phyloP scores from a whole-genome alignment of 108 stramenopile species.

The Stephanodiscus triporus region DNA sequence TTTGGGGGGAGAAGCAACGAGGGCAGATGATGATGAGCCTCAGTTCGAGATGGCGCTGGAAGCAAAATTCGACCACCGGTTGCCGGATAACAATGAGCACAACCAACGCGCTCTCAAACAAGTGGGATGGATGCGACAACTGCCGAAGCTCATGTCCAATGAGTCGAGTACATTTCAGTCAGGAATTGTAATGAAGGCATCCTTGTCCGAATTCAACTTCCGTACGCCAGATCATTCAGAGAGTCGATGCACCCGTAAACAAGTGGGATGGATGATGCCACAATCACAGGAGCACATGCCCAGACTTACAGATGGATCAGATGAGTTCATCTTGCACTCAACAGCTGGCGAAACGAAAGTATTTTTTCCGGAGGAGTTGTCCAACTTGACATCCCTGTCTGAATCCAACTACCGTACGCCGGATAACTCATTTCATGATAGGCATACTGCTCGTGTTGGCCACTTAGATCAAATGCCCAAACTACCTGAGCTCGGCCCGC shows the following conservation, averaged over 20 bases:
- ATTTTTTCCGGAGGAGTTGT: background rate
- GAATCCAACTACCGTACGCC: constrained; percentile 6
- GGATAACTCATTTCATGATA: background rate
- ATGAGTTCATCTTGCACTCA: background rate
- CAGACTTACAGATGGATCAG: background rate
- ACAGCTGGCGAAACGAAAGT: background rate
- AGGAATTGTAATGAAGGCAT: background rate
- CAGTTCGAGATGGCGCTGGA: background rate
- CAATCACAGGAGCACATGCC: background rate
- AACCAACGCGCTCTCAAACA: background rate
- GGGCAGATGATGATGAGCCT: background rate
- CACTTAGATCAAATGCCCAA: background rate
- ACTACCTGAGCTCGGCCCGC: constrained; percentile 11
- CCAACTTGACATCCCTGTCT: background rate
- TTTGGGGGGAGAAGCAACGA: background rate
- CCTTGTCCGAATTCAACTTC: background rate
- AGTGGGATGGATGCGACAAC: background rate
- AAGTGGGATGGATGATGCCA: background rate
- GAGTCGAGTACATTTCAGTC: background rate
- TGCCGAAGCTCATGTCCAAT: background rate
- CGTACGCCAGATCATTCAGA: constrained; percentile 7
- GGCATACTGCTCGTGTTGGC: background rate
- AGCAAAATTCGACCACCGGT: background rate
- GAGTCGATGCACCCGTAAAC: background rate
- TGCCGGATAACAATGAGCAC: background rate